Base-by-base conservation (phyloP, 495 filamentous ascomycete genomes). In the Xylaria scruposa region DNA sequence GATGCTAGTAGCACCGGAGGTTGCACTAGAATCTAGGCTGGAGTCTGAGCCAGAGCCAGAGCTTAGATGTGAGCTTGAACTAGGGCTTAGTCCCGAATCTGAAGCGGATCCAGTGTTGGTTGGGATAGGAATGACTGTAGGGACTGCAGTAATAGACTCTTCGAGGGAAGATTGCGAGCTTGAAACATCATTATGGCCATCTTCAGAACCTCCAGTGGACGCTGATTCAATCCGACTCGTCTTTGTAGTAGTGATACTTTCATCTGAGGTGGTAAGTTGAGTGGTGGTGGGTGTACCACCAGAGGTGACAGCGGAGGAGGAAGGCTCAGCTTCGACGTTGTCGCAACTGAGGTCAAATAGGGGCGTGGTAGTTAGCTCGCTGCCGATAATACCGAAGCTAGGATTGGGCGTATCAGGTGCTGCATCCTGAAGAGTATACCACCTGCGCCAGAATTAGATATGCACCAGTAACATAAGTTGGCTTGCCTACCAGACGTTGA, bases 351-450 rank as follows among this genome's bases (percentile, higher is more conserved):
- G 83, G 76, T 92, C 85, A 80, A 85, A 93, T 21, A 91, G 80
- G 42, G 91, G 89, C 5, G 78, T 90, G 65, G 84, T 88, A 70
- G 78, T 79, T 42, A 85, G 71, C 38, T 73, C 60, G 79, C 74
- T 79, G 44, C 83, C 84, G 56, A 84, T 73, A 64, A 88, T 74
- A 65, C 93, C 93, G 79, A 96, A 95, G 84, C 88, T 91, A 68
- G 91, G 91, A 83, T 80, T 88, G 15, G 91, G 87, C 12, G 83
- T 85, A 15, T 78, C 82, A 31, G 85, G 85, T 40, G 80, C 80
- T 42, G 87, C 85, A 72, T 95, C 93, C 76, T 92, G 87, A 15
- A 94, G 87, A 38, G 88, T 91, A 26, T 65, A 71, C 69, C 69
- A 68, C 66, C 66, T 68, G 4, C 31, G n/a, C 17, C 6, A 10